phyloP scores from a whole-genome alignment of 148 eudicot species.

The Rhododendron henanense region DNA sequence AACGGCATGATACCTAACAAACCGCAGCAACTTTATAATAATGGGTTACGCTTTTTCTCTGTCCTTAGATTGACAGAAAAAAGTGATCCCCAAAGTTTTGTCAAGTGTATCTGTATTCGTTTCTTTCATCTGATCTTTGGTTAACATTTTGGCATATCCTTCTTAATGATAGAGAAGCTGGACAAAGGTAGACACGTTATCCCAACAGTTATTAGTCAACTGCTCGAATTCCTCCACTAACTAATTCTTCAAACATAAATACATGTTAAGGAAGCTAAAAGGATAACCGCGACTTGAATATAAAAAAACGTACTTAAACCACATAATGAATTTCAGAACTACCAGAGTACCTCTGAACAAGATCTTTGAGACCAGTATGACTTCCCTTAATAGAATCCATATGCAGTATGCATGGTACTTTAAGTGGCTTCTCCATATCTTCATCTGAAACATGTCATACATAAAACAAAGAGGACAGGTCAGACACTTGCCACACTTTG shows the following conservation, averaged over 20 bases:
- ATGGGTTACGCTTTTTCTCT: neutral
- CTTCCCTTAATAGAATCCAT: constrained; percentile 95
- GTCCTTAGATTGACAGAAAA: neutral
- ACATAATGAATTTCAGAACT: neutral
- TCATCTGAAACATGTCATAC: constrained; percentile 36
- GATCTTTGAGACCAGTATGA: constrained; percentile 72
- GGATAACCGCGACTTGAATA: neutral
- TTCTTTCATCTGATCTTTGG: neutral
- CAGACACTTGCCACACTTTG: neutral
- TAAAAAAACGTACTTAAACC: neutral
- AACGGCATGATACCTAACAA: neutral
- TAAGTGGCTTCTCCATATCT: constrained; percentile 32
- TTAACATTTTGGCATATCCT: neutral
- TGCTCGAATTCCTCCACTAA: neutral
- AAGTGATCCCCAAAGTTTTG: neutral
- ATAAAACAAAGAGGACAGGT: neutral
- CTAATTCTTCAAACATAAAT: neutral
- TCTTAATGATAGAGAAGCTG: neutral
- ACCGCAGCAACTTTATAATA: neutral
- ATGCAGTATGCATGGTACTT: constrained; percentile 89
- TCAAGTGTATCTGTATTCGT: neutral
- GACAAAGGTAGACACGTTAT: neutral
- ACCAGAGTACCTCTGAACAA: constrained; percentile 64
- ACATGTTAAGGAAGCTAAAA: neutral
- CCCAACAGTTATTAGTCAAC: neutral